Conservation (phyloP, 371 early-diverging fungal genomes). For the Mortierella sp. region DNA sequence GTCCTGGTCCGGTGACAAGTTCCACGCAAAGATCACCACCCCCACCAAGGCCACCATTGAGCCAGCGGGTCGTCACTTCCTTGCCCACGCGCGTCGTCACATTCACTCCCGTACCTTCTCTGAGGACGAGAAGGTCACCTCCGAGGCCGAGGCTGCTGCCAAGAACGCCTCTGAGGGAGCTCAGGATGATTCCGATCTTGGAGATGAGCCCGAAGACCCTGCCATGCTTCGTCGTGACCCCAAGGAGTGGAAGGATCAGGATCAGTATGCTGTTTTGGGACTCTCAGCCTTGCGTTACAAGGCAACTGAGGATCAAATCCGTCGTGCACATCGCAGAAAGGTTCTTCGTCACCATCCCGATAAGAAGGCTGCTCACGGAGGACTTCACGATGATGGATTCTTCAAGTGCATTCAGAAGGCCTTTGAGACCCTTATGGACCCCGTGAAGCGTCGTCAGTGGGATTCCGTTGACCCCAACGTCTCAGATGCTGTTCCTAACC, state of each 20-base stretch:
- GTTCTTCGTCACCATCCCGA: conserved; percentile 92
- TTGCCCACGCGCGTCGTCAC: conserved; percentile 77
- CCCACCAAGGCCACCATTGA: conserved; percentile 68
- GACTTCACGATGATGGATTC: conserved; percentile 92
- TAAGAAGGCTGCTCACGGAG: conserved; percentile 84
- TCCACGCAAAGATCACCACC: conserved; percentile 62
- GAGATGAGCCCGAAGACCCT: conserved; percentile 79
- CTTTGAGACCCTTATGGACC: conserved; percentile 94
- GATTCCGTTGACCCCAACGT: conserved; percentile 94
- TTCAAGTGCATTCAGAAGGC: conserved; percentile 99
- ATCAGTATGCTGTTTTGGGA: conserved; percentile 90
- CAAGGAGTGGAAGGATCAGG: conserved; percentile 90
- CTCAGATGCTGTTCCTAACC: conserved; percentile 72
- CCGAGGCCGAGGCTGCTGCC: conserved; percentile 57
- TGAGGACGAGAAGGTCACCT: conserved; percentile 68
- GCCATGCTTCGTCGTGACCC: conserved; percentile 78
- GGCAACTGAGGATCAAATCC: conserved; percentile 88
- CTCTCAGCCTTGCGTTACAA: conserved; percentile 83
- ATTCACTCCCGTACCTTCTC: conserved; percentile 78
- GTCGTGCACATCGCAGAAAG: conserved; percentile 86
- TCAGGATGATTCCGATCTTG: conserved; percentile 71
- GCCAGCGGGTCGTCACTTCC: conserved; percentile 75
- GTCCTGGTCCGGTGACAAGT: conserved; percentile 69
- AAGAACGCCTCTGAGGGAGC: conserved; percentile 60
- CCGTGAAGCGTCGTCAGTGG: conserved; percentile 93